Conservation (phyloP, 495 filamentous ascomycete genomes). For the Penicillium antarcticum region DNA sequence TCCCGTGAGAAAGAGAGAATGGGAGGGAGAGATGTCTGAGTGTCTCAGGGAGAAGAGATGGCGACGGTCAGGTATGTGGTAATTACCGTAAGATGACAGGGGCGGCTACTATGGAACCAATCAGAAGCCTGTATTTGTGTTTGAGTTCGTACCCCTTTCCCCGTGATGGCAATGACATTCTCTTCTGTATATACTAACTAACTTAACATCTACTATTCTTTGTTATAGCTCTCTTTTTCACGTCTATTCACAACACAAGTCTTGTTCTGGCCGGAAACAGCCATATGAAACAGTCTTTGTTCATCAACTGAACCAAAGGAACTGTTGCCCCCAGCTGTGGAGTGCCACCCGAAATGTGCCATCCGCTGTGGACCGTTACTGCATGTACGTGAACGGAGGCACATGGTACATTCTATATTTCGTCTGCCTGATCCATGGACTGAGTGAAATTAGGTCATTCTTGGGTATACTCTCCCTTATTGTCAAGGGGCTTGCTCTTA, state of each 20-base stretch:
- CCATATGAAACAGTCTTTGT: conserved; percentile 3
- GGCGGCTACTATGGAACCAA: not conserved
- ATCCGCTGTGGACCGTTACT: too few species aligned
- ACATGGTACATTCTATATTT: too few species aligned
- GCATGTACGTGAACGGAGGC: too few species aligned
- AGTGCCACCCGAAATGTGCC: not conserved
- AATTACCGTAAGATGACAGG: conserved; percentile 2
- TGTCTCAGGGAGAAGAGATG: not conserved
- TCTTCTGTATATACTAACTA: not conserved
- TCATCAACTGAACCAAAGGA: conserved; percentile 13
- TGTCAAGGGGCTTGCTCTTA: too few species aligned
- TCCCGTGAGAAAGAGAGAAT: conserved; percentile 13
- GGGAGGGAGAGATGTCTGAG: conserved; percentile 10
- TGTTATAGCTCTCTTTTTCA: too few species aligned
- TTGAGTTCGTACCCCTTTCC: conserved; percentile 1
- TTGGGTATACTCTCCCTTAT: too few species aligned
- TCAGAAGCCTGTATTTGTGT: not conserved
- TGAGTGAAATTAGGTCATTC: too few species aligned
- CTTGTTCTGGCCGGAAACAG: not conserved
- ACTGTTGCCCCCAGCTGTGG: conserved; percentile 20
- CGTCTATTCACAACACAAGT: too few species aligned
- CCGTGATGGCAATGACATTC: not conserved
- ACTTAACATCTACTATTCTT: not conserved
- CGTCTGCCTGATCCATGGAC: not conserved
- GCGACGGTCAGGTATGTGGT: not conserved